phyloP scores from a whole-genome alignment of 306 rosid genomes.

The Glycine latifolia region DNA sequence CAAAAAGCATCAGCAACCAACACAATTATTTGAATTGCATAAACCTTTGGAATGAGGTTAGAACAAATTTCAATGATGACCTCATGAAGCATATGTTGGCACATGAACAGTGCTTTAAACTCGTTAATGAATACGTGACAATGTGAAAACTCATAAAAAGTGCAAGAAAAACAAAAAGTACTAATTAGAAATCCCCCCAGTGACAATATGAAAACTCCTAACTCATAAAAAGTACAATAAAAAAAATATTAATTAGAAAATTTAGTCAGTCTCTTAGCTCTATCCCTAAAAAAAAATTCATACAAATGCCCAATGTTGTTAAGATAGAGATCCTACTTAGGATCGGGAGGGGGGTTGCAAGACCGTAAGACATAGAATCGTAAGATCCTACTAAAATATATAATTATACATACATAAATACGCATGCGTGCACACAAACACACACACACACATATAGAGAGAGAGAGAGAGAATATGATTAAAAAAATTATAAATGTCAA shows the following conservation, averaged over 20 bases:
- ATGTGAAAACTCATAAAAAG: background rate
- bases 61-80: conserved; percentile 18
- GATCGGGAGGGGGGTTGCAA: background rate
- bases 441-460: background rate
- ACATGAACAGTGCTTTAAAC: conserved; percentile 21
- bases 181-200: no score
- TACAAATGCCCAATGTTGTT: background rate
- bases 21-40: conserved; percentile 11
- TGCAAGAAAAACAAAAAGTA: conserved; percentile 11
- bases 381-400: background rate
- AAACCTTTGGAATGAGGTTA: background rate
- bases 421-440: no score
- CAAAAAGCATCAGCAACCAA: conserved; percentile 18
- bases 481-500: no score
- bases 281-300: conserved; percentile 2
- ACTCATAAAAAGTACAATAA: background rate
- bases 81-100: background rate
- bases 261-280: background rate
- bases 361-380: background rate
- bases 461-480: no score
- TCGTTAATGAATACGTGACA: background rate
- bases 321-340: background rate
- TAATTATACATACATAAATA: background rate
- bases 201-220: background rate
- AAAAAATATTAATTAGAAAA: conserved; percentile 14